phyloP scores from a whole-genome alignment of 805 yeast species.

The Kazachstania bromeliacearum region DNA sequence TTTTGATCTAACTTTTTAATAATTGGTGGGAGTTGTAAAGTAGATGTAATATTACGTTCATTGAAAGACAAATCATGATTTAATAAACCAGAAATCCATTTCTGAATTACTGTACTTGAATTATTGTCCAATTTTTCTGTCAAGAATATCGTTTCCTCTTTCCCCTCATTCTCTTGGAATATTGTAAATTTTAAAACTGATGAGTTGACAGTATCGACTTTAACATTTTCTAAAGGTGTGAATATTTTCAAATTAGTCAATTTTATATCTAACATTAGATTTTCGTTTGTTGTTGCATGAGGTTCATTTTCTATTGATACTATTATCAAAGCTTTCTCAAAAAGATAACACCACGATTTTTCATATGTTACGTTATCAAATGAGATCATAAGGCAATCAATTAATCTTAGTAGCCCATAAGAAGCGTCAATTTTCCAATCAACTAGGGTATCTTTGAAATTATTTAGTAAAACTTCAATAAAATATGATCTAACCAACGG shows the following conservation, averaged over 20 bases:
- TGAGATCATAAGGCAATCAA: slow-evolving; percentile 29
- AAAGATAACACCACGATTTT: slow-evolving; percentile 28
- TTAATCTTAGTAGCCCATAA: slow-evolving; percentile 31
- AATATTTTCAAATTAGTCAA: slow-evolving; percentile 11
- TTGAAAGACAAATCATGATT: slow-evolving; percentile 27
- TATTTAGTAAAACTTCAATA: slow-evolving; percentile 15
- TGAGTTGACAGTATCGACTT: slow-evolving; percentile 16
- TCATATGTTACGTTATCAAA: slow-evolving; percentile 19
- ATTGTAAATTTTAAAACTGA: slow-evolving; percentile 17
- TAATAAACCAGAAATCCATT: slow-evolving; percentile 35
- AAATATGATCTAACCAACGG: slow-evolving; percentile 21
- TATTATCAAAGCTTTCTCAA: slow-evolving; percentile 21
- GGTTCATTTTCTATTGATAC: slow-evolving; percentile 6
- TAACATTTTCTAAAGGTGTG: slow-evolving; percentile 7
- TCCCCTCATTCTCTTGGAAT: neutral
- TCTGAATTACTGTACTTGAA: slow-evolving; percentile 28
- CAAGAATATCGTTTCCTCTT: slow-evolving; percentile 10
- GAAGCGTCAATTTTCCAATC: slow-evolving; percentile 25
- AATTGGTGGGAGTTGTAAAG: slow-evolving; percentile 20
- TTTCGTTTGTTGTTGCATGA: slow-evolving; percentile 1
- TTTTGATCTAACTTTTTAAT: slow-evolving; percentile 5
- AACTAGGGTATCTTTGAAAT: slow-evolving; percentile 12
- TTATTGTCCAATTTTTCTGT: slow-evolving; percentile 22
- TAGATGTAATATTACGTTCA: slow-evolving; percentile 25
- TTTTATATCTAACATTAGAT: slow-evolving; percentile 5